Evolutionary conservation across 169 alveolate genomes (phyloP).

Genomic region (Cryptosporidium andersoni): DNA sequence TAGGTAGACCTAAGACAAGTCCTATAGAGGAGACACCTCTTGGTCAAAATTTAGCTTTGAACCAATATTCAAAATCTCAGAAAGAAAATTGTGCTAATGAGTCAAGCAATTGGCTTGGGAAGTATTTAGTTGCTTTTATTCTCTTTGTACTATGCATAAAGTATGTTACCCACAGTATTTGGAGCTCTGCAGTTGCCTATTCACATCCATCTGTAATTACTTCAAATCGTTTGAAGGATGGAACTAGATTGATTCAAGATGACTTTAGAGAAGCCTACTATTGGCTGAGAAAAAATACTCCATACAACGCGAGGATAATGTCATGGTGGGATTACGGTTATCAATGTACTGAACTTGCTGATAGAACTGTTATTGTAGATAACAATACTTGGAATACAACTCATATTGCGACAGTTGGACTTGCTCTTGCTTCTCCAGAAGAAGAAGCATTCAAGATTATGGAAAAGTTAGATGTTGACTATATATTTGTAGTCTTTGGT

Average conservation of each 20-base stretch:
- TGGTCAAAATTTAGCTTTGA: background rate
- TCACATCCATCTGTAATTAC: constrained; percentile 91
- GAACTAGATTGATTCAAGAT: constrained; percentile 91
- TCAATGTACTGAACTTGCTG: constrained; percentile 94
- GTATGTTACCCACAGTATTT: constrained; percentile 88
- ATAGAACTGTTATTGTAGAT: constrained; percentile 96
- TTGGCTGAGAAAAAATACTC: constrained; percentile 96
- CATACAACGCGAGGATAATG: constrained; percentile 90
- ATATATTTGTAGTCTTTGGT: constrained; percentile 94
- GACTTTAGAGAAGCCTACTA: constrained; percentile 98
- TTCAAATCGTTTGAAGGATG: constrained; percentile 83
- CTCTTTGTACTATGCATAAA: constrained; percentile 74
- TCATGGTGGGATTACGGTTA: constrained; percentile 99
- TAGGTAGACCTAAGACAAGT: constrained; percentile 27
- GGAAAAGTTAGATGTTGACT: constrained; percentile 92
- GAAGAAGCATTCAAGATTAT: constrained; percentile 91
- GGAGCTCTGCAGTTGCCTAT: constrained; percentile 92
- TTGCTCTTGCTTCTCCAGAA: constrained; percentile 92
- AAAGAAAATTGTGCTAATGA: background rate
- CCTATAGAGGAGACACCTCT: constrained; percentile 36
- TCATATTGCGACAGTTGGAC: constrained; percentile 97
- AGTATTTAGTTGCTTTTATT: constrained; percentile 1
- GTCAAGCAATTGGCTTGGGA: background rate
- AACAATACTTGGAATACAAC: constrained; percentile 98
- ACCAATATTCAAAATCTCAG: background rate